These are phyloP conservation scores for Saccharata proteae DNA, from an alignment of 2,329 filamentous ascomycete genomes.

Conservation along the genomic window DNA sequence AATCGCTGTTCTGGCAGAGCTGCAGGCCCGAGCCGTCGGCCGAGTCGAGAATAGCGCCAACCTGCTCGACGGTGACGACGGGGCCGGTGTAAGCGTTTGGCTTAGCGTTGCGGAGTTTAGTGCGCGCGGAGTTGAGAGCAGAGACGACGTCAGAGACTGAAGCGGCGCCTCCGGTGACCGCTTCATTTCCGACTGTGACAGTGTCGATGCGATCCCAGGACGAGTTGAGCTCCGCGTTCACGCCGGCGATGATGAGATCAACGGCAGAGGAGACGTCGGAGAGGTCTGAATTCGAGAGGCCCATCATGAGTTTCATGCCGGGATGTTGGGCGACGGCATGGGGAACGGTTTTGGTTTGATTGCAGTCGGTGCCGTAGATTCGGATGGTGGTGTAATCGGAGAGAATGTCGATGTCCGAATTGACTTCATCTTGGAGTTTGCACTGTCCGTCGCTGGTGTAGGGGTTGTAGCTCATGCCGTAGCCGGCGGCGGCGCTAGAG, in stretches of 20 bases:
- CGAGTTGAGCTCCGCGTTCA: slow-evolving; percentile 25
- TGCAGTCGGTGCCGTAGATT: slow-evolving; percentile 70
- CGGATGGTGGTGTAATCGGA: slow-evolving; percentile 54
- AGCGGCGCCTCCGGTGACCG: slow-evolving; percentile 43
- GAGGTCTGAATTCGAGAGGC: slow-evolving; percentile 49
- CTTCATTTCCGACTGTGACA: slow-evolving; percentile 69
- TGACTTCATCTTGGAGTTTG: slow-evolving; percentile 53
- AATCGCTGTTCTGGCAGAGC: slow-evolving; percentile 63
- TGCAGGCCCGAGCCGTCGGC: slow-evolving; percentile 29
- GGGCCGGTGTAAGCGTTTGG: slow-evolving; percentile 63
- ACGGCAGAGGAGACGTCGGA: slow-evolving; percentile 37
- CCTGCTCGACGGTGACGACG: slow-evolving; percentile 72
- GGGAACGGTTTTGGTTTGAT: slow-evolving; percentile 52
- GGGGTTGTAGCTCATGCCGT: slow-evolving; percentile 6
- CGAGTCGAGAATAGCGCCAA: slow-evolving; percentile 52
- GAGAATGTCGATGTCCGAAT: slow-evolving; percentile 49
- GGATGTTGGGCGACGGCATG: slow-evolving; percentile 45
- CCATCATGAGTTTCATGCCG: slow-evolving; percentile 60
- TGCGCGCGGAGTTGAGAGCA: slow-evolving; percentile 47
- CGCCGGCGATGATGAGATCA: slow-evolving; percentile 46
- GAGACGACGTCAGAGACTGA: slow-evolving; percentile 43
- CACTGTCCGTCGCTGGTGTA: slow-evolving; percentile 32
- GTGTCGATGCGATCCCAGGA: slow-evolving; percentile 61
- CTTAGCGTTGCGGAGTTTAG: slow-evolving; percentile 42
- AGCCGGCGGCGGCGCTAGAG: slow-evolving; percentile 4